phyloP scores from a whole-genome alignment of 2,329 filamentous ascomycete species.

The Leptosphaerulina australis region DNA sequence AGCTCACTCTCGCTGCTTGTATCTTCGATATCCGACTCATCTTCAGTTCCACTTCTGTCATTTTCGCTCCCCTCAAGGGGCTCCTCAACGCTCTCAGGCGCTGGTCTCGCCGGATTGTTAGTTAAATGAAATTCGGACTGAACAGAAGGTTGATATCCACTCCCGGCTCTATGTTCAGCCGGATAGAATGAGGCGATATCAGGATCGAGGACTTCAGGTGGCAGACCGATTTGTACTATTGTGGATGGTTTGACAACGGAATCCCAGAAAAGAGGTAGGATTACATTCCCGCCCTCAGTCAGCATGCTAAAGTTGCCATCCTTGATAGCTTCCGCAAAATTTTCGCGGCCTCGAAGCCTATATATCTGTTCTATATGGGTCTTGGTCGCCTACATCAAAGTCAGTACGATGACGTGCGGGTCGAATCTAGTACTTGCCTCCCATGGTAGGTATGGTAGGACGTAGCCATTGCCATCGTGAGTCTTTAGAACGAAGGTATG shows the following conservation, averaged over 20 bases:
- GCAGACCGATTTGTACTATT: constrained; percentile 14
- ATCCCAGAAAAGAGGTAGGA: constrained; percentile 32
- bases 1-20: constrained; percentile 6
- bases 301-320: constrained; percentile 23
- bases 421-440: neutral
- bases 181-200: neutral
- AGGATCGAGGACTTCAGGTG: neutral
- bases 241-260: constrained; percentile 16
- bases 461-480: constrained; percentile 9
- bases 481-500: constrained; percentile 1
- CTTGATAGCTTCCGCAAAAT: constrained; percentile 12
- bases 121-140: neutral
- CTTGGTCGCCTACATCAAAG: neutral
- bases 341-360: neutral
- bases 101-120: neutral
- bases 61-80: neutral
- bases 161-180: neutral
- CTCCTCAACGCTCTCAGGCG: neutral
- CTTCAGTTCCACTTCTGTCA: neutral
- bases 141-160: neutral
- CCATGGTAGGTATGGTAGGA: constrained; percentile 9
- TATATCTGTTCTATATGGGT: constrained; percentile 6
- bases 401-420: neutral
- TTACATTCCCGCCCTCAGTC: constrained; percentile 15
- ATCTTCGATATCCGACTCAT: neutral